Conservation (phyloP, 2,329 filamentous ascomycete genomes). For the Sarocladiaceae sp. region DNA sequence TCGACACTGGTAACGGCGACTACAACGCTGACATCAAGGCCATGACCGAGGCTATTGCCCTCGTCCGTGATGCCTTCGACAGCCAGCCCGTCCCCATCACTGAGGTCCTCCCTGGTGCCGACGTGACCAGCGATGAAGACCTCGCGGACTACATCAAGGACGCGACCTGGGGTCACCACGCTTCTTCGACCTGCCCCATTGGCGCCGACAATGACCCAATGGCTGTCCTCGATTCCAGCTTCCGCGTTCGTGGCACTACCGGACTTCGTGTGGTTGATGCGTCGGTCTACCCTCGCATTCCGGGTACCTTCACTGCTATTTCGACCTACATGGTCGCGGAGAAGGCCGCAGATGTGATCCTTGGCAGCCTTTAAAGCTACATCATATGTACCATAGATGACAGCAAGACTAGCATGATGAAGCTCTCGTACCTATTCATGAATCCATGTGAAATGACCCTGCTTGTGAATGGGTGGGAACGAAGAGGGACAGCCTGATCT, state of each 20-base stretch:
- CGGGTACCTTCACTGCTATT: slow-evolving; percentile 27
- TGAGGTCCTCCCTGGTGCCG: slow-evolving; percentile 16
- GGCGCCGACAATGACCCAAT: slow-evolving; percentile 24
- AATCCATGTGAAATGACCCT: too few species aligned
- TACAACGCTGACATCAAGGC: slow-evolving; percentile 44
- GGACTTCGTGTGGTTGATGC: slow-evolving; percentile 43
- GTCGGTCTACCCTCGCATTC: slow-evolving; percentile 36
- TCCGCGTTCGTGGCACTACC: slow-evolving; percentile 40
- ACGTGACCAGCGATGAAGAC: slow-evolving; percentile 14
- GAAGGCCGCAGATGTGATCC: slow-evolving; percentile 27
- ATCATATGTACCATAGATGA: neutral
- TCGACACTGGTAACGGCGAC: slow-evolving; percentile 42
- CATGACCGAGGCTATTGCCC: slow-evolving; percentile 47
- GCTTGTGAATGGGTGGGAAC: too few species aligned
- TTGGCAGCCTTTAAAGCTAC: slow-evolving; percentile 13
- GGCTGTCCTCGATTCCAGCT: slow-evolving; percentile 44
- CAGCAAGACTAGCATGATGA: too few species aligned
- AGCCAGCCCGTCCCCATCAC: slow-evolving; percentile 18
- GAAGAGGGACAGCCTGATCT: too few species aligned
- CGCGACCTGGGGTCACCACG: slow-evolving; percentile 29
- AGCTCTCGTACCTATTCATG: too few species aligned
- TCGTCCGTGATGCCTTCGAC: slow-evolving; percentile 37
- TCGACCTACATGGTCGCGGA: slow-evolving; percentile 28
- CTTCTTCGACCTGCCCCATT: slow-evolving; percentile 28
- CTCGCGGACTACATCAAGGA: slow-evolving; percentile 23